A percentile compares a stretch with the other conserved stretches of the same genome.
phyloP scores from a whole-genome alignment of 2,329 filamentous ascomycete species.

The Alternaria angustiovoidea region DNA sequence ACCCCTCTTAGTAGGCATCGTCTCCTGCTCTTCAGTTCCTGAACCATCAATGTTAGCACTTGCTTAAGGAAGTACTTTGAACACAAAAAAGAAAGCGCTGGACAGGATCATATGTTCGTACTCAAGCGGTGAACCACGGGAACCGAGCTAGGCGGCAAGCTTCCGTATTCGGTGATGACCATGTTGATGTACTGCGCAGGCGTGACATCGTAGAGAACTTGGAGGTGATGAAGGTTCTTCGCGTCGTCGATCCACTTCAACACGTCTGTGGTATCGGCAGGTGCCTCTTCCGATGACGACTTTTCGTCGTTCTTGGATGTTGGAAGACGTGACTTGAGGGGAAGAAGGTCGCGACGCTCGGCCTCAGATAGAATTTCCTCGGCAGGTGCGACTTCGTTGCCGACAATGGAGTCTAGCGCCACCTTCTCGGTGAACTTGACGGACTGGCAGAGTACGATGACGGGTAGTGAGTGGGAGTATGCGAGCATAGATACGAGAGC shows the following conservation, averaged over 20 bases:
- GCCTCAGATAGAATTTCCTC: slow-evolving; percentile 64
- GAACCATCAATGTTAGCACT: slow-evolving; percentile 16
- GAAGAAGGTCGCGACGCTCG: slow-evolving; percentile 43
- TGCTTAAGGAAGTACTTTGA: slow-evolving; percentile 4
- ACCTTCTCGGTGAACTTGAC: slow-evolving; percentile 95
- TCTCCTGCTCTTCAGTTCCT: slow-evolving; percentile 24
- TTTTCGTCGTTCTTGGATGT: slow-evolving; percentile 38
- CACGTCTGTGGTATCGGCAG: slow-evolving; percentile 39
- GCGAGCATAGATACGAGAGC: slow-evolving; percentile 87
- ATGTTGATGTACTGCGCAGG: slow-evolving; percentile 85
- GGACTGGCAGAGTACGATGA: slow-evolving; percentile 90
- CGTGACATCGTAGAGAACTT: slow-evolving; percentile 91
- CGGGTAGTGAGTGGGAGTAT: slow-evolving; percentile 75
- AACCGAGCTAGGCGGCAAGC: slow-evolving; percentile 84
- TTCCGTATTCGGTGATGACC: slow-evolving; percentile 91
- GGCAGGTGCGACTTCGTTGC: slow-evolving; percentile 88
- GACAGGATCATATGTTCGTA: slow-evolving; percentile 43
- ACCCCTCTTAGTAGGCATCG: slow-evolving; percentile 14
- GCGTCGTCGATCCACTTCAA: slow-evolving; percentile 49
- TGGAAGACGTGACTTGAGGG: slow-evolving; percentile 39
- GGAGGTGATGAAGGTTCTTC: slow-evolving; percentile 66
- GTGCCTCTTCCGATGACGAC: slow-evolving; percentile 23
- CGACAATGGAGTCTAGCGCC: slow-evolving; percentile 88
- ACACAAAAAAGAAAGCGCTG: slow-evolving; percentile 20
- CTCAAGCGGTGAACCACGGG: slow-evolving; percentile 72